Percentiles rank a stretch among this genome's conserved stretches.
phyloP scores from a whole-genome alignment of 305 asterid species.

The Fraxinus paxiana region DNA sequence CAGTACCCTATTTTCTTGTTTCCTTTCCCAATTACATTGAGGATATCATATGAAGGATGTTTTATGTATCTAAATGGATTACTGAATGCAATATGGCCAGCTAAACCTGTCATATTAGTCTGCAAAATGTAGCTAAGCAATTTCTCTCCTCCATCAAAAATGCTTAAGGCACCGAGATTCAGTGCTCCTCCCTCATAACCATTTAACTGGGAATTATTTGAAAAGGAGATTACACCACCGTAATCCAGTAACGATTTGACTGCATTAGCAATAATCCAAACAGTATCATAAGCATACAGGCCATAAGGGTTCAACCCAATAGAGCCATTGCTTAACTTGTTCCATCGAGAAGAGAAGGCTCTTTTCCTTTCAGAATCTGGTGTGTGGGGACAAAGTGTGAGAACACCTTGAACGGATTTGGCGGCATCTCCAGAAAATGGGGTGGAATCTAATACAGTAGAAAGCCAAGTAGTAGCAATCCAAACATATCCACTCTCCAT shows the following conservation, averaged over 20 bases:
- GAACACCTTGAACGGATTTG: constrained; percentile 58
- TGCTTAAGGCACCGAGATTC: constrained; percentile 58
- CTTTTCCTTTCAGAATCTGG: constrained; percentile 53
- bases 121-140: constrained; percentile 39
- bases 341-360: constrained; percentile 57
- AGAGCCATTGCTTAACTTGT: constrained; percentile 55
- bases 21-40: constrained; percentile 49
- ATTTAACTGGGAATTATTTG: constrained; percentile 40
- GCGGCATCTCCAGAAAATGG: constrained; percentile 28
- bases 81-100: constrained; percentile 53
- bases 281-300: constrained; percentile 76
- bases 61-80: constrained; percentile 39
- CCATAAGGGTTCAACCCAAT: constrained; percentile 62
- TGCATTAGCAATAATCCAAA: constrained; percentile 69
- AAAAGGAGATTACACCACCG: constrained; percentile 60
- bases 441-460: constrained; percentile 57
- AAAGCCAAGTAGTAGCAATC: constrained; percentile 89
- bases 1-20: constrained; percentile 44
- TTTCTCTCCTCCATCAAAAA: constrained; percentile 59
- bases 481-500: constrained; percentile 71
- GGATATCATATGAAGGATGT: constrained; percentile 66
- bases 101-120: constrained; percentile 63
- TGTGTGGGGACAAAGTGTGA: constrained; percentile 61
- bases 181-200: constrained; percentile 37
- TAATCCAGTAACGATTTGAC: constrained; percentile 43